Evolutionary conservation across 2,329 filamentous ascomycete species (phyloP).

Genomic region (Ophiosphaerella herpotricha): DNA sequence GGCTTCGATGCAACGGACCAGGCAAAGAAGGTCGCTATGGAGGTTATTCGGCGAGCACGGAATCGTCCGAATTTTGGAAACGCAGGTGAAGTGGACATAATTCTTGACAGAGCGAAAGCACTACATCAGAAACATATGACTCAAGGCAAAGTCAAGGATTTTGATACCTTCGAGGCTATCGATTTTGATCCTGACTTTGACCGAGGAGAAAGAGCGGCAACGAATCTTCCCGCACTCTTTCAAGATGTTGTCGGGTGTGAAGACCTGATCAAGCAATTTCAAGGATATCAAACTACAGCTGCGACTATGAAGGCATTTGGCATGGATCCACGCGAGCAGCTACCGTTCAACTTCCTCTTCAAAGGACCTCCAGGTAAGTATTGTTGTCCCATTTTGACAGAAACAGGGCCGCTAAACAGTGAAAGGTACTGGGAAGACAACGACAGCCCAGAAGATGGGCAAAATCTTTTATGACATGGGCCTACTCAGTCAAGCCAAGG

Average conservation of each 20-base stretch:
- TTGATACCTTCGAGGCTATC: constrained; percentile 46
- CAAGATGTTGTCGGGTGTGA: constrained; percentile 64
- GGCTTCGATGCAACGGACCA: constrained; percentile 58
- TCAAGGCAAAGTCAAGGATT: constrained; percentile 25
- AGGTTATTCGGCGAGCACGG: constrained; percentile 64
- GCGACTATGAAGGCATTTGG: constrained; percentile 56
- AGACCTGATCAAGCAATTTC: constrained; percentile 57
- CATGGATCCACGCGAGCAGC: constrained; percentile 61
- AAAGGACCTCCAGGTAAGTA: constrained; percentile 64
- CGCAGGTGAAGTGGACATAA: constrained; percentile 73
- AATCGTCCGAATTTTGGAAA: constrained; percentile 73
- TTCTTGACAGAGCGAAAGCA: constrained; percentile 63
- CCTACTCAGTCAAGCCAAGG: constrained; percentile 63
- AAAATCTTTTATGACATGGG: constrained; percentile 77
- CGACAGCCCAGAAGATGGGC: constrained; percentile 74
- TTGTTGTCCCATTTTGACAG: background rate
- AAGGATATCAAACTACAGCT: constrained; percentile 60
- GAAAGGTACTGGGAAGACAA: constrained; percentile 71
- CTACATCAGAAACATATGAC: constrained; percentile 53
- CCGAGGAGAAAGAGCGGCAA: constrained; percentile 53
- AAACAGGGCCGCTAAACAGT: constrained; percentile 1
- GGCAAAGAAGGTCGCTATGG: constrained; percentile 58
- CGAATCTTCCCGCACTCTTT: constrained; percentile 60
- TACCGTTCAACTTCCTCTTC: constrained; percentile 73
- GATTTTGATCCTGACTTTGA: constrained; percentile 67